Evolutionary conservation across 306 rosid genomes (phyloP).

Genomic region (Echinosophora koreensis): DNA sequence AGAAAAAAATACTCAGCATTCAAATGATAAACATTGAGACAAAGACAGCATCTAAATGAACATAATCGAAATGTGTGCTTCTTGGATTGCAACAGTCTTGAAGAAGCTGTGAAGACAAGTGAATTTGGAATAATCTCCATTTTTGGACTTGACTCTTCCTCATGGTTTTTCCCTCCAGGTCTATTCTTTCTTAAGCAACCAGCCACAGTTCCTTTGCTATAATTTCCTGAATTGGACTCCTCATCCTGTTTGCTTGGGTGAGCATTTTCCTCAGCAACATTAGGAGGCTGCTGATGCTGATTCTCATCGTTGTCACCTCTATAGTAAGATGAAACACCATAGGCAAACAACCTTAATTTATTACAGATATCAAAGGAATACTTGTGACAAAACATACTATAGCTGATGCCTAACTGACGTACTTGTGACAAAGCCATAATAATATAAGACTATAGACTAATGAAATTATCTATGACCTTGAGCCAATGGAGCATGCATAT

Average conservation of each 20-base stretch:
- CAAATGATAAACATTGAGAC: neutral
- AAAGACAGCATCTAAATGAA: constrained; percentile 36
- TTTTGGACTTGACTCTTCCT: constrained; percentile 19
- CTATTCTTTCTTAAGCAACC: constrained; percentile 44
- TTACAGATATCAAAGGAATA: constrained; percentile 25
- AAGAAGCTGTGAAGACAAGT: constrained; percentile 12
- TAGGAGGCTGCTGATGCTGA: constrained; percentile 49
- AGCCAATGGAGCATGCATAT: neutral
- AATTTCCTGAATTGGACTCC: constrained; percentile 57
- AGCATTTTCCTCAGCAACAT: constrained; percentile 56
- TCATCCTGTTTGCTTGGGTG: constrained; percentile 55
- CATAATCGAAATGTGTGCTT: constrained; percentile 3
- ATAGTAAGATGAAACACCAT: constrained; percentile 42
- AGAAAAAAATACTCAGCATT: neutral
- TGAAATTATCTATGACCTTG: neutral
- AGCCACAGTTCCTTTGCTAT: constrained; percentile 48
- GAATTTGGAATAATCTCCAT: constrained; percentile 24
- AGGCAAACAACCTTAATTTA: constrained; percentile 6
- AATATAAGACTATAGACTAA: neutral
- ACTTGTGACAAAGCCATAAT: constrained; percentile 7
- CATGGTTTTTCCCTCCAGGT: constrained; percentile 6
- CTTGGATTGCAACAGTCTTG: constrained; percentile 34
- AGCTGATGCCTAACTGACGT: neutral
- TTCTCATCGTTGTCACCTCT: constrained; percentile 73
- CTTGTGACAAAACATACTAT: neutral